Base-by-base conservation (phyloP, 495 filamentous ascomycete genomes). In the Pyrenula massariospora region DNA sequence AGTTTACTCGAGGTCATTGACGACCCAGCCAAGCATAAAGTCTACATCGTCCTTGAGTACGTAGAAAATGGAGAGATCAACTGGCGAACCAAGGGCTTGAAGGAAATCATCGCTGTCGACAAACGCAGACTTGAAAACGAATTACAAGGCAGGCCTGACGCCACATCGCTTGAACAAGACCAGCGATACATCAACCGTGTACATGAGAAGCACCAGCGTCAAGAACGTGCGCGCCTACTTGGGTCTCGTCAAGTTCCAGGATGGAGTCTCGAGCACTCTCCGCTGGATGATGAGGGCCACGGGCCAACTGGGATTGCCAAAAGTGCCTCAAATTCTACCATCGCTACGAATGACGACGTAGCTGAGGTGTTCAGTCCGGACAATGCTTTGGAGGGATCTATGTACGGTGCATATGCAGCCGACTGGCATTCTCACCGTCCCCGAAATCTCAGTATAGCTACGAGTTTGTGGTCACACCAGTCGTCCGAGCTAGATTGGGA, bases 1-100 rank as follows among this genome's bases (percentile, higher is more conserved):
- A 90, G 87, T 63, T 74, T 99, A 53, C 78, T 96, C 23, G 93
- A 99, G 68, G 91, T 99, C 63, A 97, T 99, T 63, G 93, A 99
- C 63, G 93, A 99, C 66, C 90, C 91, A 1, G 86, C 89, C 60
- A 79, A 86, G 56, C 92, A 93, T 73, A 99, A 99, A 71, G 94
- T 99, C 56, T 97, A 99, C 71, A 88, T 99, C 68, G 89, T 96
- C 21, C 74, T 99, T 48, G 93, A 99, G 66, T 91, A 88, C 68
- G 90, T 96, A 58, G 88, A 95, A 64, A 80, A 88, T 22, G 91
- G 93, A 52, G 94, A 99, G 69, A 88, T 99, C 31, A 75, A 87
- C 21, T 99, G 93, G 93, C 82, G 92, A 47, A 90, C 85, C 65
- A 85, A 88, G 64, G 91, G 87, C 2, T 71, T 87, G 3, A 84